Conservation (phyloP, 2,329 filamentous ascomycete genomes). For the Pestalotiopsis sp. region DNA sequence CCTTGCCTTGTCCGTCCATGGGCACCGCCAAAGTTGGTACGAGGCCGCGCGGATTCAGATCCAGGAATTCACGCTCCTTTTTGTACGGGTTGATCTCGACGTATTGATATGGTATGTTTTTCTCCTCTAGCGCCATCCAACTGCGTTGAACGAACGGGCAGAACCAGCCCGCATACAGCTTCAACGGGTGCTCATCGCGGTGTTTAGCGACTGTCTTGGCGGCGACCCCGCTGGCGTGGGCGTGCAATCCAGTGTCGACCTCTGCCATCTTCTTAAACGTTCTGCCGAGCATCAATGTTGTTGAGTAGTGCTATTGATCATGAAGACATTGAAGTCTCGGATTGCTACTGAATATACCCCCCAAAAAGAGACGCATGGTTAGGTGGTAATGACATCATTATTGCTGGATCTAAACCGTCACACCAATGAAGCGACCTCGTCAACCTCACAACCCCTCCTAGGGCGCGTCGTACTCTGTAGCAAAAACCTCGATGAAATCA, state of each 20-base stretch:
- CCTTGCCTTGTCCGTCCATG: conserved; percentile 27
- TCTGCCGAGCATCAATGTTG: not conserved
- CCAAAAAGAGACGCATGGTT: too few species aligned
- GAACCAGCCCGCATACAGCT: conserved; percentile 77
- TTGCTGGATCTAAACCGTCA: not conserved
- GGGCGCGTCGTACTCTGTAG: not conserved
- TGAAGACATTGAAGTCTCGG: not conserved
- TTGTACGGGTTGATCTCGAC: conserved; percentile 79
- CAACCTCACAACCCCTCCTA: not conserved
- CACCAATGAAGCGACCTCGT: not conserved
- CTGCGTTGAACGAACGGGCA: conserved; percentile 71
- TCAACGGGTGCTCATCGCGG: conserved; percentile 52
- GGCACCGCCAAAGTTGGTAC: conserved; percentile 70
- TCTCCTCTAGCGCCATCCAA: conserved; percentile 76
- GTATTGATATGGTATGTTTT: conserved; percentile 74
- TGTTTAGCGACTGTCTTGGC: conserved; percentile 49
- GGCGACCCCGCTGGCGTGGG: conserved; percentile 52
- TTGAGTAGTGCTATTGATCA: not conserved
- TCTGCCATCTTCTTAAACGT: conserved; percentile 37
- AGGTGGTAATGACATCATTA: conserved; percentile 4
- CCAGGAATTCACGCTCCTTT: conserved; percentile 69
- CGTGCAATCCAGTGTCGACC: conserved; percentile 52
- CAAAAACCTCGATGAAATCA: not conserved
- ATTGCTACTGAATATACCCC: not conserved
- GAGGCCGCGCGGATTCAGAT: conserved; percentile 74